These are phyloP conservation scores for Lipomyces sp. DNA, from an alignment of 805 yeast genomes.

Conservation along the genomic window DNA sequence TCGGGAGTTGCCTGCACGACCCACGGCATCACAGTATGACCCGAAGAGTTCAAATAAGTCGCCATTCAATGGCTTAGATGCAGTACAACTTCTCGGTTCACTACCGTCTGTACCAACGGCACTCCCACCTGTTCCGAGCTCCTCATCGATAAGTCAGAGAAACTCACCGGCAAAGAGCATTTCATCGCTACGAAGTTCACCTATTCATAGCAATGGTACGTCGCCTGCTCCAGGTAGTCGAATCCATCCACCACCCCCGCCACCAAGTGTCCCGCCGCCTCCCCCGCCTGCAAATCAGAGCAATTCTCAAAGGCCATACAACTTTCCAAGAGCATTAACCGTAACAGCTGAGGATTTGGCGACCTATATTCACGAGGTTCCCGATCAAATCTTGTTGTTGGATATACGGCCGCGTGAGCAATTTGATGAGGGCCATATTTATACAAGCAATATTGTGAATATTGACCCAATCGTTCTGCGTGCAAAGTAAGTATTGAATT, in stretches of 20 bases:
- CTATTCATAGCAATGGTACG: neutral
- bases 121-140: conserved; percentile 1
- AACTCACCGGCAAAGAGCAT: neutral
- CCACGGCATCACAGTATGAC: neutral
- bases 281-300: neutral
- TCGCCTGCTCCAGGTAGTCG: neutral
- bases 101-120: conserved; percentile 12
- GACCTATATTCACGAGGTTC: conserved; percentile 38
- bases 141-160: neutral
- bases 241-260: neutral
- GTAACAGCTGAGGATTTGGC: conserved; percentile 40
- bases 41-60: neutral
- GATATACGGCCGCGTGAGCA: conserved; percentile 70
- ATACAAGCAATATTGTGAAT: conserved; percentile 63
- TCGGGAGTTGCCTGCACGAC: conserved; percentile 5
- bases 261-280: neutral
- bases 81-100: neutral
- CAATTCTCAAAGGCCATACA: conserved; percentile 5
- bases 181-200: neutral
- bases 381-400: conserved; percentile 57
- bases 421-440: conserved; percentile 67
- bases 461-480: conserved; percentile 72
- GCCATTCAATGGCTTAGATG: neutral
- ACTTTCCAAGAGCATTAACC: conserved; percentile 42
- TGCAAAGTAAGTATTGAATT: conserved; percentile 33